A percentile compares a stretch with the other conserved stretches of the same genome.
Conservation (phyloP, 306 rosid genomes). For the Sesbania bispinosa region DNA sequence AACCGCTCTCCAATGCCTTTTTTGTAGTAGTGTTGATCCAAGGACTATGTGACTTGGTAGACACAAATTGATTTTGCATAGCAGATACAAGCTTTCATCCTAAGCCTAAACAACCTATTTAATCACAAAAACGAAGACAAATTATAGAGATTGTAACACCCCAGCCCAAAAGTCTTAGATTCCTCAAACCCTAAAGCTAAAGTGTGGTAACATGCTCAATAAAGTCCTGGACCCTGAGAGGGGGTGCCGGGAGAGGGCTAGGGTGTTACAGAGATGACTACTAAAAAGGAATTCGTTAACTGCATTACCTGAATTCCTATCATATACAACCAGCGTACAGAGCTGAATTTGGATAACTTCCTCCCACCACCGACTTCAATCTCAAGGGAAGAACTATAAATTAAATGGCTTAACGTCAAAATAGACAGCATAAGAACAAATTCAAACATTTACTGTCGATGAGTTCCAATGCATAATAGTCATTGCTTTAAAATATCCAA, state of each 20-base stretch:
- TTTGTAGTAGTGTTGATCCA: too few relatives aligned
- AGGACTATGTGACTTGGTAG: too few relatives aligned
- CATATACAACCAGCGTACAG: constrained; percentile 77
- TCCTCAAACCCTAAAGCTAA: too few relatives aligned
- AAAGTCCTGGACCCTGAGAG: too few relatives aligned
- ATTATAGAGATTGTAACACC: too few relatives aligned
- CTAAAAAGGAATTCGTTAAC: not conserved
- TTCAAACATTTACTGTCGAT: not conserved
- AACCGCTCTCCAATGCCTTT: too few relatives aligned
- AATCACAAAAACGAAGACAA: not conserved
- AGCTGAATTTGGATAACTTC: constrained; percentile 80
- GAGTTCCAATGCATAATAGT: too few relatives aligned
- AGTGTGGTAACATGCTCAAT: too few relatives aligned
- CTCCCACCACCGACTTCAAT: constrained; percentile 97
- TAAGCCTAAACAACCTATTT: not conserved
- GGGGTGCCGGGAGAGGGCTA: too few relatives aligned
- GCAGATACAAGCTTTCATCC: constrained; percentile 2
- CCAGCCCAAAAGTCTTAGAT: too few relatives aligned
- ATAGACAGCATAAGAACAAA: constrained; percentile 17
- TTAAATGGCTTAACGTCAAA: constrained; percentile 33
- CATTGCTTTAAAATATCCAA: too few relatives aligned
- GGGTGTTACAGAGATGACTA: too few relatives aligned
- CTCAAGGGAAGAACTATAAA: constrained; percentile 77
- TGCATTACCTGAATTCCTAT: constrained; percentile 83
- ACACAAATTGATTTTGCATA: constrained; percentile 1